These are phyloP conservation scores for Fusarium haematococcum DNA, from an alignment of 2,329 filamentous ascomycete genomes.

Conservation along the genomic window DNA sequence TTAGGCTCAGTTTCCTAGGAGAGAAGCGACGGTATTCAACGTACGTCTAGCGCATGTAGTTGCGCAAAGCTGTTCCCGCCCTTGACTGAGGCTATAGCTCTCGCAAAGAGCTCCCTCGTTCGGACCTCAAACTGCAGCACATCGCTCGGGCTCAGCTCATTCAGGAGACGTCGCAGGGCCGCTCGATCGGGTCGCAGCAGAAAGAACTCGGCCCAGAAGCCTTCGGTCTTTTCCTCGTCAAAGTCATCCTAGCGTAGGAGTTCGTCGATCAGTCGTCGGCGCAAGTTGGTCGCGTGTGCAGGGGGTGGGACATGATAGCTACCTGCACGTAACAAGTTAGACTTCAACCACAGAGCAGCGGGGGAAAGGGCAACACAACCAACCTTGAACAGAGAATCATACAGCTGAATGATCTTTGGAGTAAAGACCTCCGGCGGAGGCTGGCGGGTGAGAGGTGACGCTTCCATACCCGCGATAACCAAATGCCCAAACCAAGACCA, in stretches of 20 bases:
- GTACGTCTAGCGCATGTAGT: slow-evolving; percentile 87
- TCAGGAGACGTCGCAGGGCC: slow-evolving; percentile 76
- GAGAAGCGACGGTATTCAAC: slow-evolving; percentile 40
- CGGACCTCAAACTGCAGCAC: slow-evolving; percentile 82
- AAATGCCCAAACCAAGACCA: slow-evolving; percentile 6
- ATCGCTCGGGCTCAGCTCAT: slow-evolving; percentile 77
- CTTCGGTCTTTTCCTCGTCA: slow-evolving; percentile 79
- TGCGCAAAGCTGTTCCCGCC: slow-evolving; percentile 70
- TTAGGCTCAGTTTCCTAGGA: slow-evolving; percentile 35
- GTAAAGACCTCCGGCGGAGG: slow-evolving; percentile 89
- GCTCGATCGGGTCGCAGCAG: slow-evolving; percentile 82
- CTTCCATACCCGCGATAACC: slow-evolving; percentile 71
- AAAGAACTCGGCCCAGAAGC: slow-evolving; percentile 98
- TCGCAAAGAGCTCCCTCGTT: slow-evolving; percentile 81
- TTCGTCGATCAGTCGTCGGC: slow-evolving; percentile 46
- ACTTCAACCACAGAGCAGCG: not conserved
- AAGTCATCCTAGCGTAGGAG: slow-evolving; percentile 66
- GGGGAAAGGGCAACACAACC: slow-evolving; percentile 9
- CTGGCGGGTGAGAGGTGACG: slow-evolving; percentile 94
- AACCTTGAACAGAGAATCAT: slow-evolving; percentile 85
- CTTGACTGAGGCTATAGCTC: slow-evolving; percentile 78
- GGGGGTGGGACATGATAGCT: not conserved
- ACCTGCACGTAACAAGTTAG: not conserved
- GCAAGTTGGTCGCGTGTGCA: slow-evolving; percentile 25
- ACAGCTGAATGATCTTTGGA: slow-evolving; percentile 92